These are phyloP conservation scores for Amphichorda felina DNA, from an alignment of 2,329 filamentous ascomycete species.

Conservation along the genomic window DNA sequence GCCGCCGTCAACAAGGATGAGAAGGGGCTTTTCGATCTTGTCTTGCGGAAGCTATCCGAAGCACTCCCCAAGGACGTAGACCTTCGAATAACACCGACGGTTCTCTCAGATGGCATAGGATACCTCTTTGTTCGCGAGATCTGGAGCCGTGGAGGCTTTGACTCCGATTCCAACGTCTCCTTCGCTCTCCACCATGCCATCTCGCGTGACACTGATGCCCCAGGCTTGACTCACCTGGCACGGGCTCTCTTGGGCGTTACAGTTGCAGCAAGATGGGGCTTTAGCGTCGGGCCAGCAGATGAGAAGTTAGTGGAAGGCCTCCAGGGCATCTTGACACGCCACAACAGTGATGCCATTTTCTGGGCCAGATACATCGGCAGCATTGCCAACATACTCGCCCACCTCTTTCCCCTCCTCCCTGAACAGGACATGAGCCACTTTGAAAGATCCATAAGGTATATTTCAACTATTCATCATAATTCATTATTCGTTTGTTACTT, in stretches of 20 bases:
- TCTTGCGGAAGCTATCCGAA: conserved; percentile 23
- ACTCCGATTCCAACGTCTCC: conserved; percentile 44
- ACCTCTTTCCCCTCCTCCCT: conserved; percentile 29
- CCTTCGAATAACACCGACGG: conserved; percentile 17
- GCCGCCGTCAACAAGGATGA: conserved; percentile 13
- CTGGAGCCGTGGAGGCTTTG: conserved; percentile 38
- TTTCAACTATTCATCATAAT: conserved; percentile 2
- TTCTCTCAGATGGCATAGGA: conserved; percentile 29
- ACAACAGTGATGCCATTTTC: conserved; percentile 27
- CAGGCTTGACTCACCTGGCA: conserved; percentile 62
- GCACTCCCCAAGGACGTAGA: conserved; percentile 29
- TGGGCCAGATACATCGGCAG: conserved; percentile 43
- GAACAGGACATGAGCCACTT: conserved; percentile 19
- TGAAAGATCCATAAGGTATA: conserved; percentile 24
- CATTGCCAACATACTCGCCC: conserved; percentile 29
- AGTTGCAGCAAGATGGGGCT: conserved; percentile 64
- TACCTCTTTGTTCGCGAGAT: conserved; percentile 34
- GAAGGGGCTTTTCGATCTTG: conserved; percentile 18
- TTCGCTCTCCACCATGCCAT: conserved; percentile 63
- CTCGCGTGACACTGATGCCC: conserved; percentile 52
- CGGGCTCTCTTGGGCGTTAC: conserved; percentile 61
- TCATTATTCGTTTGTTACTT: not conserved
- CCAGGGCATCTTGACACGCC: conserved; percentile 24
- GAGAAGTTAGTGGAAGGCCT: conserved; percentile 27
- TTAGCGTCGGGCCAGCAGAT: conserved; percentile 40